Base-by-base conservation (phyloP, 129 eudicot genomes). In the Chrysanthemum lavandulifolium region DNA sequence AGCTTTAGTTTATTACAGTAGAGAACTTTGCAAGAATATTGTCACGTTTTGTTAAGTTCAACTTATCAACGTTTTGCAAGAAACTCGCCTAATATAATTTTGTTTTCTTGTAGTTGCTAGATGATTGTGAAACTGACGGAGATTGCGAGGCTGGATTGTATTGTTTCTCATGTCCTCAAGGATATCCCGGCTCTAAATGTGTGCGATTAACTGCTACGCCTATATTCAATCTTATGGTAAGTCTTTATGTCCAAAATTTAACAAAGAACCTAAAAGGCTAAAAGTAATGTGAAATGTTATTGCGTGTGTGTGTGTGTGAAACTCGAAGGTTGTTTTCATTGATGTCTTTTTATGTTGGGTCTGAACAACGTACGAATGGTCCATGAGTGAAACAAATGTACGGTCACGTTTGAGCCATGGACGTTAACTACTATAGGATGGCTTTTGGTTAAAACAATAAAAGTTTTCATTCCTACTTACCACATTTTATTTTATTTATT, bases 111-210 rank as follows among this genome's bases (percentile, higher is more conserved):
- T 52, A 89, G 96, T 65, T 89, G 45, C 71, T 55, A 7, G 96
- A 86, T 49, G 75, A 78, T 15, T 89, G 96, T 61, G 58, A 85
- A 36, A 11, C 77, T 5, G 81, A 84, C 56, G 79, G 65, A 58
- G 90, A 85, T 79, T 91, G 97, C 61, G 87, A 70, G 72, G 70
- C 73, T 7, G 97, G 97, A 15, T 84, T 82, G 0, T 81, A 88
- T 63, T 91, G 97, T 69, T 82, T 88, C 52, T 78, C 90, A 13
- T 91, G 97, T 75, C 73, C 83, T 54, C 77, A 80, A 61, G 86
- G 70, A 27, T 88, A 77, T 77, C 1, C 43, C 4, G 88, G 88
- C 71, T 78, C 86, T 8, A 77, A 67, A 74, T 91, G 97, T 72
- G 96, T 91, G 13, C 79, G 97, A 76, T 80, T 84, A 76, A 61